Evolutionary conservation across 495 filamentous ascomycete genomes (phyloP), one percentile per base, ranked within the genome.

Genomic region (Annulohypoxylon moriforme): DNA sequence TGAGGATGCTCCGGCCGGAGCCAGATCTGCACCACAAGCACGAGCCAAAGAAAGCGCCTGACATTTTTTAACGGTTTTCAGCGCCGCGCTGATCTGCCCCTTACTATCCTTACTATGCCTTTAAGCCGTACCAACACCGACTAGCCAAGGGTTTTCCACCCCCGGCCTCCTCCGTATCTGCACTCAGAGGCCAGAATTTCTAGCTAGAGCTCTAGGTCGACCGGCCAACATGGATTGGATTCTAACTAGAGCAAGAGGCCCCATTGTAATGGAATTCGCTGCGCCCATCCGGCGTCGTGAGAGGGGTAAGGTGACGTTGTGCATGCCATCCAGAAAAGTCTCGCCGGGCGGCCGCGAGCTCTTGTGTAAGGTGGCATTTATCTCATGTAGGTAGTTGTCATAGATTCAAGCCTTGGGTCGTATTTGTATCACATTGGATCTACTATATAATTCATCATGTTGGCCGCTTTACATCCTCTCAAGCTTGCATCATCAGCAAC

Each of bases 231-330:
- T 63, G 64, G 69, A 64, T 60, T 27, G 33, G 0, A 70, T 6
- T 29, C 24, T 67, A 22, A 11, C n/a, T 46, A 59, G 20, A 13
- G n/a, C 24, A 53, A 31, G 16, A 40, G 14, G 53, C 5, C 55
- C 60, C 60, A 40, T 11, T 64, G 14, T 65, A 29, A 58, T 66
- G 36, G 49, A 40, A n/a, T 31, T 8, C 29, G 14, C 29, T 53
- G 57, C 14, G 34, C 46, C 38, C 61, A 66, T 60, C 49, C 18
- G 50, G 25, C 47, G 42, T 73, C 56, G 56, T 69, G 71, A 73
- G 71, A 73, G 71, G 71, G 71, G 71, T 73, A 73, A 66, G 65
- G 66, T 73, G 71, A 73, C 71, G 61, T 69, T 66, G n/a, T 69
- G 65, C 71, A 58, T 69, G 22, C 61, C 71, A 61, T 58, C 40